Evolutionary conservation across 2,329 filamentous ascomycete genomes (phyloP).

Genomic region (Graphiopsis chlorocephala): DNA sequence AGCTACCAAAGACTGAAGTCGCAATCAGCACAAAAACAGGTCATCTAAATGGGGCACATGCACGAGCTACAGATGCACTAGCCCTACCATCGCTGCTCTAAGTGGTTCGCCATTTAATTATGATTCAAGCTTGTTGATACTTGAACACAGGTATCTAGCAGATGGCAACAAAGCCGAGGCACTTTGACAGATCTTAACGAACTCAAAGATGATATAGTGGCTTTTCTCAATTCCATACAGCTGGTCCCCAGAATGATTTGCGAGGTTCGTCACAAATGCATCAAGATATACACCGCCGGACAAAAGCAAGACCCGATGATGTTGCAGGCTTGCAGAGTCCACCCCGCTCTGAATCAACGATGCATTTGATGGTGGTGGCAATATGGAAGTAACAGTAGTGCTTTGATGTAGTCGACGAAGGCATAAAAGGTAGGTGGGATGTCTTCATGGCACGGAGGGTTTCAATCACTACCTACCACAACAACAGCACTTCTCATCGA

Average conservation of each 20-base stretch:
- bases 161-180: background rate
- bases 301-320: background rate
- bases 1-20: background rate
- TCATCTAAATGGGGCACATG: background rate
- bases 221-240: background rate
- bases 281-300: background rate
- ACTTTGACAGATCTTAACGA: background rate
- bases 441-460: background rate
- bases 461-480: background rate
- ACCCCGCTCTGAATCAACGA: background rate
- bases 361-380: background rate
- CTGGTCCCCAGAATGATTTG: background rate
- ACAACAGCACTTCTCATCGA: background rate
- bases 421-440: background rate
- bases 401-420: background rate
- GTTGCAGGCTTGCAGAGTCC: background rate
- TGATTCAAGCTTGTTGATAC: background rate
- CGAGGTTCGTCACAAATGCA: background rate
- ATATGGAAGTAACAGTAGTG: background rate
- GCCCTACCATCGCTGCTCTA: background rate
- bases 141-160: background rate
- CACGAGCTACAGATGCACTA: background rate
- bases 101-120: background rate
- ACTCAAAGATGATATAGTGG: background rate
- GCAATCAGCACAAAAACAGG: background rate